phyloP scores from a whole-genome alignment of 768 basidiomycete species.

The Lenzites betulinus region DNA sequence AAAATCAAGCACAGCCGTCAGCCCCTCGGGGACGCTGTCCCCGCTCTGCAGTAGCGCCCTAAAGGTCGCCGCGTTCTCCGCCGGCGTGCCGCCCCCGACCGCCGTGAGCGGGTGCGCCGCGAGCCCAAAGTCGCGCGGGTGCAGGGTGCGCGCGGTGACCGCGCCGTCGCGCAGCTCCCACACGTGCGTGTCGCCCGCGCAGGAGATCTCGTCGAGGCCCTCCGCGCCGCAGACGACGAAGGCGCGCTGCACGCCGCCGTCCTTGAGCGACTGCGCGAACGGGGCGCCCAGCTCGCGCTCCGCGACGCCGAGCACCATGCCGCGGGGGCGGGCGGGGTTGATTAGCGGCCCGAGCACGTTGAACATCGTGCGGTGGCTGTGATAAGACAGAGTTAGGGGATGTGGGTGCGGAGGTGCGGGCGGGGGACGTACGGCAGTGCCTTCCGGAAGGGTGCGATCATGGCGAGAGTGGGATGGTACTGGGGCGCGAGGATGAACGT shows the following conservation, averaged over 20 bases:
- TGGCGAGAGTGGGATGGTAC: slow-evolving; percentile 86
- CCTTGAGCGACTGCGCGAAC: slow-evolving; percentile 73
- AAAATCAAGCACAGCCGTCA: slow-evolving; percentile 77
- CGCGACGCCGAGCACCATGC: slow-evolving; percentile 92
- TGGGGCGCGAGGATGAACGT: slow-evolving; percentile 93
- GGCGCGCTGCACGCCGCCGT: slow-evolving; percentile 78
- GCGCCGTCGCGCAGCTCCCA: slow-evolving; percentile 78
- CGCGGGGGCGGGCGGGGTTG: slow-evolving; percentile 83
- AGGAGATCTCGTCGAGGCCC: slow-evolving; percentile 92
- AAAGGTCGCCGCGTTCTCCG: slow-evolving; percentile 81
- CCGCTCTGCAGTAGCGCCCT: slow-evolving; percentile 61
- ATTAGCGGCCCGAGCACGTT: slow-evolving; percentile 93
- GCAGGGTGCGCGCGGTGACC: slow-evolving; percentile 63
- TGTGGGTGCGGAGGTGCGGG: neutral
- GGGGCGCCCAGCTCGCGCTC: slow-evolving; percentile 76
- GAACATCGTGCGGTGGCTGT: slow-evolving; percentile 79
- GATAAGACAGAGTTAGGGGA: neutral
- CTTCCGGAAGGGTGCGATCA: slow-evolving; percentile 82
- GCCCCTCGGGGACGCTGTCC: slow-evolving; percentile 50
- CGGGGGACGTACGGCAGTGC: slow-evolving; percentile 65
- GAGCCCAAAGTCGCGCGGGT: slow-evolving; percentile 79
- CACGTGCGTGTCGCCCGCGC: slow-evolving; percentile 83
- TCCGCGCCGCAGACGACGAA: slow-evolving; percentile 94
- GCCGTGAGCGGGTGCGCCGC: slow-evolving; percentile 62
- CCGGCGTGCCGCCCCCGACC: slow-evolving; percentile 74